Percentiles rank a stretch among this genome's conserved stretches.
These are phyloP conservation scores for Penicillium cataractarum DNA, from an alignment of 495 filamentous ascomycete genomes.

Conservation along the genomic window DNA sequence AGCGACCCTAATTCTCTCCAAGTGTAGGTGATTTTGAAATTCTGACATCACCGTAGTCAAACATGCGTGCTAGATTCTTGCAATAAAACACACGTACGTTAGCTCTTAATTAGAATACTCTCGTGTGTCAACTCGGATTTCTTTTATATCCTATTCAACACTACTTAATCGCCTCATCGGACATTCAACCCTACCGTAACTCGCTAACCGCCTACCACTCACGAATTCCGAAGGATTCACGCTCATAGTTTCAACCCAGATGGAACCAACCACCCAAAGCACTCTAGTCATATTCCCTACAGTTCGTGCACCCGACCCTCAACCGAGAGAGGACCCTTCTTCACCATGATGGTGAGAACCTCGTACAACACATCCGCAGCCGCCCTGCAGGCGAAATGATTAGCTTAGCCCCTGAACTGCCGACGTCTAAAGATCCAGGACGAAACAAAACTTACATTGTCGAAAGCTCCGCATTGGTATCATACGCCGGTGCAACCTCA, in stretches of 20 bases:
- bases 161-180: neutral
- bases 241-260: neutral
- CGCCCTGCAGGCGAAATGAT: slow-evolving; percentile 39
- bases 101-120: too few species aligned
- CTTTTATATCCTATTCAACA: neutral
- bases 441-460: slow-evolving; percentile 47
- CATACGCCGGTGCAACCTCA: slow-evolving; percentile 73
- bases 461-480: slow-evolving; percentile 69
- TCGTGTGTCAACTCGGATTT: neutral
- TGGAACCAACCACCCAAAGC: neutral
- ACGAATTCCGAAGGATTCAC: neutral
- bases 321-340: slow-evolving; percentile 55
- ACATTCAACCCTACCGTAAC: too few species aligned
- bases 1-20: too few species aligned
- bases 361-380: slow-evolving; percentile 70
- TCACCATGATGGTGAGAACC: slow-evolving; percentile 67
- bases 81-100: too few species aligned
- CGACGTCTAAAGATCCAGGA: neutral
- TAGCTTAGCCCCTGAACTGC: neutral
- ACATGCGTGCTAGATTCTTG: too few species aligned
- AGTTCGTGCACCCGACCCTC: slow-evolving; percentile 22
- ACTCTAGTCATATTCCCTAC: neutral
- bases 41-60: too few species aligned
- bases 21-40: too few species aligned
- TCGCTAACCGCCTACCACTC: neutral